Evolutionary conservation across 352 stramenopile genomes (phyloP).

Genomic region (Phytophthora citrophthora): DNA sequence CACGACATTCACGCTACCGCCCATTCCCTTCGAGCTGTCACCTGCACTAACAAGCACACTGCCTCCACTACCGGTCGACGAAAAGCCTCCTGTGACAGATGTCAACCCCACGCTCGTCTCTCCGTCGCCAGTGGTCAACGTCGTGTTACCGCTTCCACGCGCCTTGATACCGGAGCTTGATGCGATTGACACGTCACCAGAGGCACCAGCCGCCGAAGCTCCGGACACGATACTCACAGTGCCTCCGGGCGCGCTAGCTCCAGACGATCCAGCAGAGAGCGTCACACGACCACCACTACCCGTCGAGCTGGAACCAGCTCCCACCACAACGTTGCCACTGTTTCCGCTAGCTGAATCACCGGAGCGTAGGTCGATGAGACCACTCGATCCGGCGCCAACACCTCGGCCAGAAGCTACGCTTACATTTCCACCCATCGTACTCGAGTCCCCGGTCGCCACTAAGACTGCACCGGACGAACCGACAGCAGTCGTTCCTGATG

Average conservation of each 20-base stretch:
- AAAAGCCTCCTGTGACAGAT: slow-evolving; percentile 22
- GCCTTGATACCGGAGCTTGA: slow-evolving; percentile 14
- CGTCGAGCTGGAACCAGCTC: slow-evolving; percentile 10
- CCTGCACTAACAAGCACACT: slow-evolving; percentile 16
- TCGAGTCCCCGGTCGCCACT: slow-evolving; percentile 25
- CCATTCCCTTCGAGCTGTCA: slow-evolving; percentile 13
- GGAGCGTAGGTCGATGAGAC: neutral
- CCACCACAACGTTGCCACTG: slow-evolving; percentile 19
- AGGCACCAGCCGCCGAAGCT: slow-evolving; percentile 9
- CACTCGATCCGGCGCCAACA: neutral
- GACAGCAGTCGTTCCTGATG: slow-evolving; percentile 9
- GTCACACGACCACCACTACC: slow-evolving; percentile 24
- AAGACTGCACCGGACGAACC: slow-evolving; percentile 17
- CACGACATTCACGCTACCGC: slow-evolving; percentile 22
- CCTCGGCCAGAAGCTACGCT: neutral
- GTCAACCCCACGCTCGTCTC: slow-evolving; percentile 23
- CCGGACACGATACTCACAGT: slow-evolving; percentile 17
- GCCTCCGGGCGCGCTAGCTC: slow-evolving; percentile 10
- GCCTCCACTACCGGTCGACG: slow-evolving; percentile 18
- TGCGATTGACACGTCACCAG: slow-evolving; percentile 16
- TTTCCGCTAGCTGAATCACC: slow-evolving; percentile 16
- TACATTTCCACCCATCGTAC: slow-evolving; percentile 17
- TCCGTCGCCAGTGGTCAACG: slow-evolving; percentile 19
- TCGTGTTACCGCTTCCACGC: slow-evolving; percentile 21
- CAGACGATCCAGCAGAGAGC: slow-evolving; percentile 13